Percentiles rank a stretch among this genome's conserved stretches.
Evolutionary conservation across 768 basidiomycete genomes (phyloP).

Genomic region (Mycena amicta): DNA sequence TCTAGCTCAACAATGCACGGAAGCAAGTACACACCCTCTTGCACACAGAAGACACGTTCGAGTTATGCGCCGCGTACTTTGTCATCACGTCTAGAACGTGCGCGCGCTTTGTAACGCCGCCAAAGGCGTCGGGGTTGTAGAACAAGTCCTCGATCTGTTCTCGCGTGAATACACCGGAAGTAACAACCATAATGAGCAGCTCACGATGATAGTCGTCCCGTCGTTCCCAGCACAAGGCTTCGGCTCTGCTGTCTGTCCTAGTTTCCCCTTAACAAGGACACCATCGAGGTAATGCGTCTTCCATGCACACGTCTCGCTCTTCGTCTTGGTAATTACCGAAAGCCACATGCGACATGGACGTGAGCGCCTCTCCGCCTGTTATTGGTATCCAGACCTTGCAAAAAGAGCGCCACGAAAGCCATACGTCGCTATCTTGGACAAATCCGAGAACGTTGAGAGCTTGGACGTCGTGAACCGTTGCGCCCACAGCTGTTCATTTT

Average conservation of each 20-base stretch:
- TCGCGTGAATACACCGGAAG: not conserved
- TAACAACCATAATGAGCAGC: conserved; percentile 25
- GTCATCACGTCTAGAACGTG: conserved; percentile 90
- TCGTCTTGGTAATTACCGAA: conserved; percentile 89
- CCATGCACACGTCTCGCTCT: conserved; percentile 82
- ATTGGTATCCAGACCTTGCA: not conserved
- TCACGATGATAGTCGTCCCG: conserved; percentile 85
- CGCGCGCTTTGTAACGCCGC: conserved; percentile 78
- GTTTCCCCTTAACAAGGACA: conserved; percentile 64
- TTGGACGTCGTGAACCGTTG: conserved; percentile 97
- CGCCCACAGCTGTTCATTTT: conserved; percentile 62
- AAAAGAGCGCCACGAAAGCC: conserved; percentile 67
- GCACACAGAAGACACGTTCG: conserved; percentile 84
- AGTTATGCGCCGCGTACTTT: conserved; percentile 93
- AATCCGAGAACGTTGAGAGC: conserved; percentile 80
- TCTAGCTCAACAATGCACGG: not conserved
- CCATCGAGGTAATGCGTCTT: conserved; percentile 87
- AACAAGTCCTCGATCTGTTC: conserved; percentile 93
- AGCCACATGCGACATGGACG: conserved; percentile 93
- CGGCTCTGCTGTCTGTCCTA: conserved; percentile 72
- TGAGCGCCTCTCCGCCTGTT: conserved; percentile 78
- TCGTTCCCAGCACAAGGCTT: conserved; percentile 93
- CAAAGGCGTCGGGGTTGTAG: conserved; percentile 85
- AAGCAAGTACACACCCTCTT: conserved; percentile 77
- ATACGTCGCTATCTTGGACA: conserved; percentile 84